Conservation (phyloP, 2,329 filamentous ascomycete genomes). For the Claviceps sp. region DNA sequence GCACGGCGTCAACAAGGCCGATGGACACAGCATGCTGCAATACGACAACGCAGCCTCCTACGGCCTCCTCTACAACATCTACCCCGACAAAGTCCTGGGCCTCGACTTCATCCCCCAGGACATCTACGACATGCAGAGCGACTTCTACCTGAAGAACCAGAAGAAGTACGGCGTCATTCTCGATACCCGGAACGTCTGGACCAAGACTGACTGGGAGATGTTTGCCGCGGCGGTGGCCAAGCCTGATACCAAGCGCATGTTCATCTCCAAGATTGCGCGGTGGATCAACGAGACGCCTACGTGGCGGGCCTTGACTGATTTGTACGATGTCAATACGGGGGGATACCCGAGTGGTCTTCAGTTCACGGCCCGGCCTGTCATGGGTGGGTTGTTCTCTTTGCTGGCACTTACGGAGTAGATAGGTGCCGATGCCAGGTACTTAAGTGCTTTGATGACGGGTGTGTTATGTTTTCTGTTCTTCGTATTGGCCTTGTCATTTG, state of each 20-base stretch:
- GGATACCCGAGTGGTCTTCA: constrained; percentile 48
- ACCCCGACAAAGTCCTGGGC: constrained; percentile 62
- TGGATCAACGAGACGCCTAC: constrained; percentile 67
- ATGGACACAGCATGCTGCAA: constrained; percentile 60
- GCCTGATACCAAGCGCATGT: constrained; percentile 44
- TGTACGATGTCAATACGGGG: constrained; percentile 60
- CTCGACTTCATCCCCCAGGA: constrained; percentile 62
- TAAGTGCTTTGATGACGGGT: background rate
- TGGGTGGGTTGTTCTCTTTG: constrained; percentile 69
- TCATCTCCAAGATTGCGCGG: constrained; percentile 53
- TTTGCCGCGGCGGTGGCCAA: constrained; percentile 66
- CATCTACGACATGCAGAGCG: constrained; percentile 65
- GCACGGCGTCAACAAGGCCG: constrained; percentile 54
- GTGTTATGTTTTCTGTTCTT: too few relatives aligned
- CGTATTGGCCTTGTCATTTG: background rate
- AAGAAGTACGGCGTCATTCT: constrained; percentile 71
- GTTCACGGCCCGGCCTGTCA: constrained; percentile 68
- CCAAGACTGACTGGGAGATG: constrained; percentile 81
- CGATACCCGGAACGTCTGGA: constrained; percentile 68
- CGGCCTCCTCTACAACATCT: constrained; percentile 63
- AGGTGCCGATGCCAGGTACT: background rate
- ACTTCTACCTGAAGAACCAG: constrained; percentile 60
- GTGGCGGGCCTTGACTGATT: constrained; percentile 59
- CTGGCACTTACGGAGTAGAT: constrained; percentile 44
- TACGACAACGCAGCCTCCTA: constrained; percentile 52